phyloP scores from a whole-genome alignment of 176 grass and related monocot species.

The Aegilops sharonensis region DNA sequence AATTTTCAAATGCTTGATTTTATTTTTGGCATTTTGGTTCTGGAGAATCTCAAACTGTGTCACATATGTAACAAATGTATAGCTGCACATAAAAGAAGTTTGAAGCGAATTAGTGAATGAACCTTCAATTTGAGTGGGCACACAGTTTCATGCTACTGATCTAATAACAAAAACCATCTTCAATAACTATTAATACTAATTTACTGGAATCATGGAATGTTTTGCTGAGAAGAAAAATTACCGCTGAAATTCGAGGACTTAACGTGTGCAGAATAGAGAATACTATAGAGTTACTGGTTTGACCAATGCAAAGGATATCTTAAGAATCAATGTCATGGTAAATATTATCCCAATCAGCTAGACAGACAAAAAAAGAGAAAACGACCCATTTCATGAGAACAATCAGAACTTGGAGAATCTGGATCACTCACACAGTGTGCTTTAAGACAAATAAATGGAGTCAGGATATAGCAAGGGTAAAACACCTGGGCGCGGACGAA shows the following conservation, averaged over 20 bases:
- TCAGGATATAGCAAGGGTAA: background rate
- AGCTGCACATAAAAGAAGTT: background rate
- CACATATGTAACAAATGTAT: background rate
- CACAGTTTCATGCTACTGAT: background rate
- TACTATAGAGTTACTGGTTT: background rate
- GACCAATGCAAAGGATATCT: background rate
- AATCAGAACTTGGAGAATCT: background rate
- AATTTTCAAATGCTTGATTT: background rate
- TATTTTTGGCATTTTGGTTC: background rate
- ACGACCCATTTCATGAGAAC: background rate
- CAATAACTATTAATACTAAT: background rate
- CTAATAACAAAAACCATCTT: background rate
- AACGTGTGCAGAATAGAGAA: background rate
- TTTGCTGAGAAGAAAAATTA: background rate
- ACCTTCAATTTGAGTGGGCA: background rate
- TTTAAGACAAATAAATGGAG: background rate
- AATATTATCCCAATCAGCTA: background rate
- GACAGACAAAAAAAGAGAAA: background rate
- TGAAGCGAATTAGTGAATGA: background rate
- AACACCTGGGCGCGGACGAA: slow-evolving; percentile 66
- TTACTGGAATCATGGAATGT: background rate
- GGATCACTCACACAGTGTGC: background rate
- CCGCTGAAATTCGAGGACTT: background rate
- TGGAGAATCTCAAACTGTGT: background rate
- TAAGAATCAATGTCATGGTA: background rate